Conservation (phyloP, 2,329 filamentous ascomycete species). For the Claviceps fusiformis region DNA sequence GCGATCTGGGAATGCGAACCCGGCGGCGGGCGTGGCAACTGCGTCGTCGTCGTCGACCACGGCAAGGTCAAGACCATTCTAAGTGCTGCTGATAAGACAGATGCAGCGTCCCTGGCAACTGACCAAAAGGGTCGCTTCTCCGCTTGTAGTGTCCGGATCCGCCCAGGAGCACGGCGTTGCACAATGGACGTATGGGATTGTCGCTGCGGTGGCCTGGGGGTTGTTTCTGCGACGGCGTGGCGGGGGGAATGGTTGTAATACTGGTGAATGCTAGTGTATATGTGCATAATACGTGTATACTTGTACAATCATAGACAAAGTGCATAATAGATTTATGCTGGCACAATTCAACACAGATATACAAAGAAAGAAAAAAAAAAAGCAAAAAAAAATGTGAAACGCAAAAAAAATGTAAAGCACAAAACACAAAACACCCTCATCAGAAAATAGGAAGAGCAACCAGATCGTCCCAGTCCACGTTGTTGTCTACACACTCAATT, state of each 20-base stretch:
- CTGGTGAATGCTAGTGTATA: no score
- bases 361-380: no score
- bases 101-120: background rate
- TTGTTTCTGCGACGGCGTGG: no score
- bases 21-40: background rate
- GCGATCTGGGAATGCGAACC: background rate
- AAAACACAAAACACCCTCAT: background rate
- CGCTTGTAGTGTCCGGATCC: background rate
- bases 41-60: constrained; percentile 1
- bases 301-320: no score
- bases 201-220: no score
- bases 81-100: background rate
- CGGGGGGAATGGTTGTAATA: no score
- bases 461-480: constrained; percentile 1
- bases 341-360: no score
- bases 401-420: background rate
- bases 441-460: constrained; percentile 1
- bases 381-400: background rate
- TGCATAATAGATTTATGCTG: no score
- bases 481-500: constrained; percentile 1
- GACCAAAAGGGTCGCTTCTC: no score
- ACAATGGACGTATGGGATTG: background rate
- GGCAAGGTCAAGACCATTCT: constrained; percentile 2
- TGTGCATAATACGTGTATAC: no score
- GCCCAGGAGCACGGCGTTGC: background rate